Percentiles rank a stretch among this genome's conserved stretches.
Conservation (phyloP, 306 rosid genomes). For the Cucurbita maxima region DNA sequence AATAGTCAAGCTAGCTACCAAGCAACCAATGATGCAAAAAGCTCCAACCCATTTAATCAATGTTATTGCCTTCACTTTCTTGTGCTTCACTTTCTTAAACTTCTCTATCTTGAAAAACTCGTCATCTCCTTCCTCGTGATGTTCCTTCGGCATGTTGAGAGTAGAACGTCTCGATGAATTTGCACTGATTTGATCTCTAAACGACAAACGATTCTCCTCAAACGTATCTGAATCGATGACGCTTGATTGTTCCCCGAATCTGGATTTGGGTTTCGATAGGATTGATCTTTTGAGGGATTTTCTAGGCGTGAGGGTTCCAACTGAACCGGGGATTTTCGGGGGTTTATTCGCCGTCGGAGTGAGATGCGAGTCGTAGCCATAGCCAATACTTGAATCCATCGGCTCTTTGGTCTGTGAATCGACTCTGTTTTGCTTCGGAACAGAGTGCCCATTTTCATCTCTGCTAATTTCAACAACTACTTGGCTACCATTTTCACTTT, state of each 20-base stretch:
- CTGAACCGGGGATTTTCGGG: conserved; percentile 31
- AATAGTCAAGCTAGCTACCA: conserved; percentile 43
- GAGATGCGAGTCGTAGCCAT: conserved; percentile 6
- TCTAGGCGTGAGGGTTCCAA: conserved; percentile 20
- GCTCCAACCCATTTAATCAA: conserved; percentile 34
- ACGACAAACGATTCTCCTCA: conserved; percentile 32
- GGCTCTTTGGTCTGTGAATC: conserved; percentile 12
- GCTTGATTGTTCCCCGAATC: conserved; percentile 58
- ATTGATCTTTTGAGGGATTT: conserved; percentile 44
- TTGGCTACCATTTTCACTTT: conserved; percentile 22
- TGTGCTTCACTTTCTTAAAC: conserved; percentile 32
- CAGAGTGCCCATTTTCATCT: conserved; percentile 13
- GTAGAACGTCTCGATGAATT: conserved; percentile 28
- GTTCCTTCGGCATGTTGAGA: conserved; percentile 9
- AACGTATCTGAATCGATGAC: conserved; percentile 18
- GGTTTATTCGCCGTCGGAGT: conserved; percentile 41
- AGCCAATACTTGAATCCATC: conserved; percentile 1
- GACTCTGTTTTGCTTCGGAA: conserved; percentile 9
- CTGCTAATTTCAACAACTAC: conserved; percentile 35
- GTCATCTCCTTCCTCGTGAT: conserved; percentile 34
- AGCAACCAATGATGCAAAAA: conserved; percentile 27
- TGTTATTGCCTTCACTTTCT: conserved; percentile 24
- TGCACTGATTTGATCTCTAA: conserved; percentile 23
- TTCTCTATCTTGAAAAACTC: conserved; percentile 49
- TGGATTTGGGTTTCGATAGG: conserved; percentile 61